Percentiles rank a stretch among this genome's conserved stretches.
phyloP scores from a whole-genome alignment of 495 filamentous ascomycete genomes.

The Aspergillus asperescens region DNA sequence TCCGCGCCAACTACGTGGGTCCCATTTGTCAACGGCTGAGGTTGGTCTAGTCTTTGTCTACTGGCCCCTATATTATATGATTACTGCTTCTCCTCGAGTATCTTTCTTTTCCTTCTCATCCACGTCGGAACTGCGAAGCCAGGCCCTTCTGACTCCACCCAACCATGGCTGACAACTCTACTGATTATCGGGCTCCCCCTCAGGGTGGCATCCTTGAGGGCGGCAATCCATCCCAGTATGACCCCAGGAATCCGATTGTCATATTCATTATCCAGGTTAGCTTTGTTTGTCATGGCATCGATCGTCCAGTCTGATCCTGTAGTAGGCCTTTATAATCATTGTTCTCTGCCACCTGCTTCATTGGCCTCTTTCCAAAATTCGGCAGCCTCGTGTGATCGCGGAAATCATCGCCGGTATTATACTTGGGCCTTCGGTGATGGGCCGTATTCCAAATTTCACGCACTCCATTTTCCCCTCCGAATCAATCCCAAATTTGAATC shows the following conservation, averaged over 20 bases:
- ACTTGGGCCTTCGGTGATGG: slow-evolving; percentile 81
- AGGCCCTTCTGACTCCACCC: not conserved
- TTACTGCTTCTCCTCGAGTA: not conserved
- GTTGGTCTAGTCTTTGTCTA: not conserved
- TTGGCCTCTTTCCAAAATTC: slow-evolving; percentile 76
- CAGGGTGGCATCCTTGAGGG: slow-evolving; percentile 66
- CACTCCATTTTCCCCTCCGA: slow-evolving; percentile 67
- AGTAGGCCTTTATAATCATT: slow-evolving; percentile 82
- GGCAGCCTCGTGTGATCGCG: slow-evolving; percentile 90
- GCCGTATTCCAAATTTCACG: slow-evolving; percentile 76
- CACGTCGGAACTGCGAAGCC: no score
- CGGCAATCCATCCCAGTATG: slow-evolving; percentile 64
- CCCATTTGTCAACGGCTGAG: not conserved
- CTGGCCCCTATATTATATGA: not conserved
- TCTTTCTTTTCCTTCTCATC: no score
- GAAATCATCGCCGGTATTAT: slow-evolving; percentile 93
- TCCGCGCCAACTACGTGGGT: slow-evolving; percentile 3
- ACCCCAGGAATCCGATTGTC: slow-evolving; percentile 77
- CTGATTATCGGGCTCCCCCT: slow-evolving; percentile 17
- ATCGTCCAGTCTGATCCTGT: not conserved
- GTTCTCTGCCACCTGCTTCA: slow-evolving; percentile 81
- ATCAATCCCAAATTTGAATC: slow-evolving; percentile 68
- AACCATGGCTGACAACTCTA: slow-evolving; percentile 18
- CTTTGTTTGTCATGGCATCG: not conserved
- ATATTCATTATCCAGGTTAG: slow-evolving; percentile 91